A percentile compares a stretch with the other conserved stretches of the same genome.
Conservation (phyloP, 768 basidiomycete genomes). For the Cystoderma amianthinum region DNA sequence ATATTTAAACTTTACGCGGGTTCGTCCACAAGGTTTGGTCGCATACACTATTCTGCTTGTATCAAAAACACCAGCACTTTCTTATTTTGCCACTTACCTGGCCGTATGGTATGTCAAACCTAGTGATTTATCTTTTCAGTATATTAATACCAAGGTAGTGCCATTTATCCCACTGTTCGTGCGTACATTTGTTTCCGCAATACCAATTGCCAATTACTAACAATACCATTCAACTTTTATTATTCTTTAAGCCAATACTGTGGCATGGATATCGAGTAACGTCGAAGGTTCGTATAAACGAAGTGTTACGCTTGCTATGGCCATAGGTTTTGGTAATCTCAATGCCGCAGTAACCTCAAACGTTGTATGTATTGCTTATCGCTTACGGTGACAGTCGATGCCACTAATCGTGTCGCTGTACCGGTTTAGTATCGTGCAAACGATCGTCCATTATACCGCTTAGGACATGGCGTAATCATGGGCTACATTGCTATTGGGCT, state of each 20-base stretch:
- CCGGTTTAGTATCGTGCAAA: conserved; percentile 49
- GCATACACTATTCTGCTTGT: conserved; percentile 65
- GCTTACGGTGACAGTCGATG: neutral
- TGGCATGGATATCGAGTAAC: conserved; percentile 67
- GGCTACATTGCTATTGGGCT: conserved; percentile 66
- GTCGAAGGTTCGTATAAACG: conserved; percentile 73
- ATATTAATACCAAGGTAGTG: conserved; percentile 16
- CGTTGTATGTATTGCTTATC: conserved; percentile 31
- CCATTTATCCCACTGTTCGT: conserved; percentile 48
- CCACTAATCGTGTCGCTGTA: conserved; percentile 1
- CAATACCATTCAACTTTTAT: neutral
- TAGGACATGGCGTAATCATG: conserved; percentile 65
- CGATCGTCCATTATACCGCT: conserved; percentile 60
- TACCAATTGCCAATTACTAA: no score
- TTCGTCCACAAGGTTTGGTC: conserved; percentile 42
- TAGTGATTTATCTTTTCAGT: neutral
- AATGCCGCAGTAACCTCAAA: conserved; percentile 66
- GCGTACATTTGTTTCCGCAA: conserved; percentile 12
- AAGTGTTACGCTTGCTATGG: conserved; percentile 61
- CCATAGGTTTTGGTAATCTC: conserved; percentile 62
- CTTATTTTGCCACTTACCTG: conserved; percentile 68
- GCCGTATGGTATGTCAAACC: conserved; percentile 52
- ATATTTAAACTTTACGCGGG: neutral
- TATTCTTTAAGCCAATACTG: conserved; percentile 10
- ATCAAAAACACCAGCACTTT: conserved; percentile 53